Base-by-base conservation (phyloP, 2,329 filamentous ascomycete species). In the Xylaria sp. region DNA sequence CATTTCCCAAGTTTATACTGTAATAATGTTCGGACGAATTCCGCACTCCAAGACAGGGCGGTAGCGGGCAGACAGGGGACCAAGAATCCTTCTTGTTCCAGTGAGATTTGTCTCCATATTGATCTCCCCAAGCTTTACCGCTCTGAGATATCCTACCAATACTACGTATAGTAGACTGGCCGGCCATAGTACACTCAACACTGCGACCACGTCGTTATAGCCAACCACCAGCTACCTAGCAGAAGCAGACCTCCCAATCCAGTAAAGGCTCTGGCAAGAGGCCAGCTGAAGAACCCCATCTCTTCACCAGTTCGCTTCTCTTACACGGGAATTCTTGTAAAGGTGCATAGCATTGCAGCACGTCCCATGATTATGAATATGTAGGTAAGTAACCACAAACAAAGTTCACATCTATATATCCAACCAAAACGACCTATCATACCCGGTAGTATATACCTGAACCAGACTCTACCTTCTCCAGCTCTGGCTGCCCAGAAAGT, bases 61-160 rank as follows among this genome's bases (percentile, higher is more conserved):
- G 46, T 48, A 48, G 46, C 18, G n/a, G 20, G 8, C n/a, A 9
- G 46, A 20, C 46, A 48, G 50, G 58, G 67, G 28, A 48, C 10
- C 34, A 51, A 55, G 48, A 55, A 62, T 63, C 59, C 54, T 63
- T 56, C 32, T 58, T 32, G 52, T 41, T 46, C 67, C 58, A 70
- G 60, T 58, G n/a, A 41, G 44, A 58, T 37, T 62, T 54, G 50
- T 50, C 51, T 41, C 60, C 51, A 61, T 70, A 54, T 52, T 50
- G 65, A 68, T 70, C 60, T 68, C 60, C 60, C 63, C 48, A 59
- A 28, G 63, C 63, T 32, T 66, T 62, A 56, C 66, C 66, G 10
- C 60, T 62, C 68, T 39, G 59, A 57, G 59, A 63, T 48, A 60
- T 63, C 59, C 41, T 46, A 46, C 28, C 28, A 28, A 2, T 28